Conservation (phyloP, 2,329 filamentous ascomycete genomes). For the Lachnellula cervina region DNA sequence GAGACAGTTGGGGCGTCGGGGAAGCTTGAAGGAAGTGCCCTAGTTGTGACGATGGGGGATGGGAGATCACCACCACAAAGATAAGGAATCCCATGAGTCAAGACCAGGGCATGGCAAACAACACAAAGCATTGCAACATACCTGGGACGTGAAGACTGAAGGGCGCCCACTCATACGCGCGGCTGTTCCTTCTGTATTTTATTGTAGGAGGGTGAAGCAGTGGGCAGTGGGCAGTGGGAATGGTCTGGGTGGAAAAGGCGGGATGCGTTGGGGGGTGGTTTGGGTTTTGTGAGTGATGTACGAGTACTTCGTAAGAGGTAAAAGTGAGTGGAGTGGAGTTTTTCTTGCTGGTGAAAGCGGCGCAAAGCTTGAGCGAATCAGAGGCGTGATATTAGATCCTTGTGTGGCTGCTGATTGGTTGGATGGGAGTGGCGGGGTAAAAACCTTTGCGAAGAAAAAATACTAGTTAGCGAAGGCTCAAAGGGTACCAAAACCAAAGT, state of each 20-base stretch:
- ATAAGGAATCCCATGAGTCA: slow-evolving; percentile 17
- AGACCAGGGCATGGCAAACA: slow-evolving; percentile 7
- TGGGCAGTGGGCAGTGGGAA: slow-evolving; percentile 3
- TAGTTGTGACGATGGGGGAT: slow-evolving; percentile 8
- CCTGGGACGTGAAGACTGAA: slow-evolving; percentile 84
- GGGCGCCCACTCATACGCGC: slow-evolving; percentile 82
- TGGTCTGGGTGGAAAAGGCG: neutral
- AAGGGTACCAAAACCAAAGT: too few species aligned
- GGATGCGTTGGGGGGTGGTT: neutral
- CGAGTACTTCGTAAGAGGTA: too few species aligned
- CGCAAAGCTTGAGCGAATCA: too few species aligned
- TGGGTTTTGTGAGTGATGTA: neutral
- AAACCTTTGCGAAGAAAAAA: too few species aligned
- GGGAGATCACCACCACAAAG: slow-evolving; percentile 14
- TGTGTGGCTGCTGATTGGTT: too few species aligned
- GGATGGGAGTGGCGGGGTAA: too few species aligned
- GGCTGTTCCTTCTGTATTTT: slow-evolving; percentile 27
- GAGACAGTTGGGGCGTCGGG: slow-evolving; percentile 5
- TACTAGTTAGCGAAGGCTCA: too few species aligned
- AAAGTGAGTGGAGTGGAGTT: neutral
- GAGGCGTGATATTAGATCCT: too few species aligned
- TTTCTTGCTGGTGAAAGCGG: too few species aligned
- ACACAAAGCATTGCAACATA: slow-evolving; percentile 37
- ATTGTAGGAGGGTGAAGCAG: neutral
- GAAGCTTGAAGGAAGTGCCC: neutral